These are phyloP conservation scores for Auricularia sp. DNA, from an alignment of 768 basidiomycete genomes.

Conservation along the genomic window DNA sequence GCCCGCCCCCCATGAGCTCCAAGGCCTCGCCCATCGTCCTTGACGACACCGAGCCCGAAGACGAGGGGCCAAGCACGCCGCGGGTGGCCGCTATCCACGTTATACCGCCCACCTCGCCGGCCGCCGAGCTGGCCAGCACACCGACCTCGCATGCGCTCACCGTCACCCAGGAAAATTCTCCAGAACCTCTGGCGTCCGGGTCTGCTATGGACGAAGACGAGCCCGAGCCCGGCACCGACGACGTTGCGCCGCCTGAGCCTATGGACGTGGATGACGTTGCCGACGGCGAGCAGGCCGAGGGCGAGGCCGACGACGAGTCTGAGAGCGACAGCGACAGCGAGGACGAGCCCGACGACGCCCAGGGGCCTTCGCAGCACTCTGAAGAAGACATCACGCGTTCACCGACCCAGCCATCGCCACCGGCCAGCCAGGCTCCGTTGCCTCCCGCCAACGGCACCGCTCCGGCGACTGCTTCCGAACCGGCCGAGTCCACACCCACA, in stretches of 20 bases:
- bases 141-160: not conserved
- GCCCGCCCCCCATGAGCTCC: not conserved
- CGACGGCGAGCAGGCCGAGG: conserved; percentile 3
- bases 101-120: not conserved
- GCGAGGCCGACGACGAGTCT: conserved; percentile 1
- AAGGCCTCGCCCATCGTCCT: not conserved
- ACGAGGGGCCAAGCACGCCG: not conserved
- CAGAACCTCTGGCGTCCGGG: not conserved
- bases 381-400: not conserved
- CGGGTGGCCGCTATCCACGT: not conserved
- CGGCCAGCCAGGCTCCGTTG: not conserved
- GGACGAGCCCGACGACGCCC: not conserved
- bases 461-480: too few relatives aligned
- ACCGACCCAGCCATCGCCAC: not conserved
- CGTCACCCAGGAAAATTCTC: not conserved
- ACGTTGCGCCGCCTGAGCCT: not conserved
- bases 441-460: too few relatives aligned
- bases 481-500: conserved; percentile 14
- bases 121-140: not conserved
- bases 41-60: not conserved
- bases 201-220: not conserved
- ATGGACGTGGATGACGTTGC: conserved; percentile 1
- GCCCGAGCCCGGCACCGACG: not conserved
- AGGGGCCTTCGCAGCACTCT: not conserved
- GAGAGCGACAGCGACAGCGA: not conserved